These are phyloP conservation scores for Cornus controversa DNA, from an alignment of 148 eudicot genomes.

Conservation along the genomic window DNA sequence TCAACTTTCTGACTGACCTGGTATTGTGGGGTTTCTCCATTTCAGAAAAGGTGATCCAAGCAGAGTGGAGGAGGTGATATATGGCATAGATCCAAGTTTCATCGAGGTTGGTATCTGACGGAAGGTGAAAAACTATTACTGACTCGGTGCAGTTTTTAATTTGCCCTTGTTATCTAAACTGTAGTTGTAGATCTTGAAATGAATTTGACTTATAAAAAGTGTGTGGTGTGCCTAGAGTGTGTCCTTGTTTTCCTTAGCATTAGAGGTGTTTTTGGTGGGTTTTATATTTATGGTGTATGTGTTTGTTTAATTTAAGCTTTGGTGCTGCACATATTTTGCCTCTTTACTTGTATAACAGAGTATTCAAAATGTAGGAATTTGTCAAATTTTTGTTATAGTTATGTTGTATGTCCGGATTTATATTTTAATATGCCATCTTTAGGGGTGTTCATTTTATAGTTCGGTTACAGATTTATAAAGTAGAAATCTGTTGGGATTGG, in stretches of 20 bases:
- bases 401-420: no score
- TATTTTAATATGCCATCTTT: no score
- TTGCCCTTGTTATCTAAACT: neutral
- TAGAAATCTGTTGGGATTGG: no score
- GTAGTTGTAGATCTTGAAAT: neutral
- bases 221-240: neutral
- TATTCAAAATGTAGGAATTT: neutral
- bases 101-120: neutral
- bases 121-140: neutral
- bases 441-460: no score
- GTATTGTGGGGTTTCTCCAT: neutral
- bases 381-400: neutral
- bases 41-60: conserved; percentile 40
- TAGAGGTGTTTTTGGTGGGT: neutral
- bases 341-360: neutral
- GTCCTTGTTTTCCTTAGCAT: neutral
- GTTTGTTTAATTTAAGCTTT: neutral
- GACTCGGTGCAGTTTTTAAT: neutral
- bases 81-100: neutral
- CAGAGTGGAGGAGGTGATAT: conserved; percentile 46
- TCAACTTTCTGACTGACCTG: neutral
- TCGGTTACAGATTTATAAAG: no score
- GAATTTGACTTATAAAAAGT: neutral
- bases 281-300: neutral
- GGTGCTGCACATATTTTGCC: neutral